Evolutionary conservation across 2,329 filamentous ascomycete species (phyloP).

Genomic region (Sporothrix variecibatus): DNA sequence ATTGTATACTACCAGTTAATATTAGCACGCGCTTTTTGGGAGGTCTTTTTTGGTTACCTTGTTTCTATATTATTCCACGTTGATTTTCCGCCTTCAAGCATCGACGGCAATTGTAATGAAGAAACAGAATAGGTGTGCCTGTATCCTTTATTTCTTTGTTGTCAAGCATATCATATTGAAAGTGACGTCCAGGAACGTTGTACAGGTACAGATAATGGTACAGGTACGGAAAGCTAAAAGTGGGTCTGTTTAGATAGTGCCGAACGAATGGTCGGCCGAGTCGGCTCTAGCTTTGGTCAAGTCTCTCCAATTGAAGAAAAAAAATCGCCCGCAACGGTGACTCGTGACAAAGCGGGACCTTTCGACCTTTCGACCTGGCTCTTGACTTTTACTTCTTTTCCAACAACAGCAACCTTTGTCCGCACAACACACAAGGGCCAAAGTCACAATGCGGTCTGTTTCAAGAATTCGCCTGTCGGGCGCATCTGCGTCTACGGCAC

Average conservation of each 20-base stretch:
- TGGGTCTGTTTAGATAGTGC: background rate
- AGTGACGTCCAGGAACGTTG: background rate
- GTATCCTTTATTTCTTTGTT: background rate
- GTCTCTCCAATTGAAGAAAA: slow-evolving; percentile 9
- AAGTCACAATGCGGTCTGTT: slow-evolving; percentile 9
- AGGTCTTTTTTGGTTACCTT: slow-evolving; percentile 6
- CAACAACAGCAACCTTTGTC: background rate
- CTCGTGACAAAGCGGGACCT: background rate
- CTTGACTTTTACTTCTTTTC: background rate
- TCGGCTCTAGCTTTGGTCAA: background rate
- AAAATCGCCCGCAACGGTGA: slow-evolving; percentile 22
- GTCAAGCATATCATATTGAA: background rate
- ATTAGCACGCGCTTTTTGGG: slow-evolving; percentile 15
- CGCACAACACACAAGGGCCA: background rate
- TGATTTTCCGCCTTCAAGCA: background rate
- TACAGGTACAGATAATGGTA: background rate
- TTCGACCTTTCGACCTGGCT: background rate
- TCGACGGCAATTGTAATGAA: background rate
- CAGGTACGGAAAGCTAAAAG: slow-evolving; percentile 3
- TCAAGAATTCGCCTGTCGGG: slow-evolving; percentile 20
- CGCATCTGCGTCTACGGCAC: slow-evolving; percentile 1
- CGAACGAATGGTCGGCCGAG: background rate
- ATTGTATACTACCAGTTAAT: slow-evolving; percentile 20
- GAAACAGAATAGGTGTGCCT: background rate
- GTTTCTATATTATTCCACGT: background rate